These are phyloP conservation scores for Polyporus arcularius DNA, from an alignment of 768 basidiomycete genomes.

Conservation along the genomic window DNA sequence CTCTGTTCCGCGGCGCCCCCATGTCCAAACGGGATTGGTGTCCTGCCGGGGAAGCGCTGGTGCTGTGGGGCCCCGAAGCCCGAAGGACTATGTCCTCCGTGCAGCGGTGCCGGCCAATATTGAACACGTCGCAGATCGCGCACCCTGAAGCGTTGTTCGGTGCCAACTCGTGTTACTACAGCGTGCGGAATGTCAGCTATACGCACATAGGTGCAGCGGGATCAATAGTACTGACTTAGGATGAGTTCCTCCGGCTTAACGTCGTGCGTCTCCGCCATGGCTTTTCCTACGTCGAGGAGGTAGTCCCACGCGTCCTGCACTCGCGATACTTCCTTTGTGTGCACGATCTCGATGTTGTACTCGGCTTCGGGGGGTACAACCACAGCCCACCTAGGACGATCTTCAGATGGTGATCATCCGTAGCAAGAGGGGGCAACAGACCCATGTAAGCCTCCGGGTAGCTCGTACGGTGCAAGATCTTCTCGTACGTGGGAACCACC, in stretches of 20 bases:
- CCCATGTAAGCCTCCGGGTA: constrained; percentile 37
- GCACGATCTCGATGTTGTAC: constrained; percentile 40
- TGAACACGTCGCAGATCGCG: constrained; percentile 29
- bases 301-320: constrained; percentile 42
- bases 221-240: constrained; percentile 34
- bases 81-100: neutral
- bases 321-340: constrained; percentile 30
- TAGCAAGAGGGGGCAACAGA: constrained; percentile 18
- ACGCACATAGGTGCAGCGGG: neutral
- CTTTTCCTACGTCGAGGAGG: constrained; percentile 35
- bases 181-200: neutral
- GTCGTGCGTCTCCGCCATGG: constrained; percentile 32
- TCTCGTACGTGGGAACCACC: constrained; percentile 30
- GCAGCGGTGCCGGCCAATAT: constrained; percentile 1
- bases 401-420: neutral
- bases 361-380: constrained; percentile 39
- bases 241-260: constrained; percentile 45
- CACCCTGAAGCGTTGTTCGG: constrained; percentile 42
- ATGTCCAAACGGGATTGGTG: neutral
- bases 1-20: neutral
- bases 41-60: neutral
- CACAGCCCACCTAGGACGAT: constrained; percentile 43
- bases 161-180: constrained; percentile 43
- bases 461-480: constrained; percentile 36
- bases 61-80: neutral